Evolutionary conservation across 2,329 filamentous ascomycete species (phyloP), one percentile per base, ranked within the genome.

Genomic region (Trichophyton equinum): DNA sequence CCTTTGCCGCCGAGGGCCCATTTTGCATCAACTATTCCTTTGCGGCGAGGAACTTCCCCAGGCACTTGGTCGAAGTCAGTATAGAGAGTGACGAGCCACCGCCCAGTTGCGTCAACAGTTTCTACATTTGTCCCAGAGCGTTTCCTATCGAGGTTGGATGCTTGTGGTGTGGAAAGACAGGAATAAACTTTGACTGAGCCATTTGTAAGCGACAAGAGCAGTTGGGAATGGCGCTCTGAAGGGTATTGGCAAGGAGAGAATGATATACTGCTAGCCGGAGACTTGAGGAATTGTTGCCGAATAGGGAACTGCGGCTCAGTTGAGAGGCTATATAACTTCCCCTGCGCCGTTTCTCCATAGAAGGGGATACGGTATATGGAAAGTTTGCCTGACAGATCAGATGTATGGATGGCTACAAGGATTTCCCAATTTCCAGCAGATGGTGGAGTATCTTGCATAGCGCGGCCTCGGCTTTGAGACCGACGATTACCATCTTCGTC

Each of bases 161-260:
- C 72, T 5, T 65, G 65, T 15, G 64, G 61, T 47, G 68, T 72
- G 22, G 64, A 68, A 36, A 82, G 77, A 27, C 79, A 79, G 59
- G 83, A 80, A 66, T 82, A 83, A 13, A 85, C 74, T 59, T 82
- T 81, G 30, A 82, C 79, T 47, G 74, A 76, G 4, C 83, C 82
- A n/a, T 74, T 76, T 1, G 75, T 69, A 61, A 84, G 81, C 1
- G 78, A 75, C 5, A 85, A 72, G 7, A 86, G 74, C 9, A 85
- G 69, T 51, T 79, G 78, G 0, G 79, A 77, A 68, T 83, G 81
- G 11, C 79, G 77, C 27, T 72, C 69, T 25, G 79, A 78, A 3
- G 81, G 80, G 64, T 78, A 80, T 44, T 76, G 69, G 5, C 79
- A 78, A 13, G 79, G 76, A 62, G 79, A 83, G 73, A 85, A 84